These are phyloP conservation scores for Hyaloscypha hepaticicola DNA, from an alignment of 495 filamentous ascomycete species.

Conservation along the genomic window DNA sequence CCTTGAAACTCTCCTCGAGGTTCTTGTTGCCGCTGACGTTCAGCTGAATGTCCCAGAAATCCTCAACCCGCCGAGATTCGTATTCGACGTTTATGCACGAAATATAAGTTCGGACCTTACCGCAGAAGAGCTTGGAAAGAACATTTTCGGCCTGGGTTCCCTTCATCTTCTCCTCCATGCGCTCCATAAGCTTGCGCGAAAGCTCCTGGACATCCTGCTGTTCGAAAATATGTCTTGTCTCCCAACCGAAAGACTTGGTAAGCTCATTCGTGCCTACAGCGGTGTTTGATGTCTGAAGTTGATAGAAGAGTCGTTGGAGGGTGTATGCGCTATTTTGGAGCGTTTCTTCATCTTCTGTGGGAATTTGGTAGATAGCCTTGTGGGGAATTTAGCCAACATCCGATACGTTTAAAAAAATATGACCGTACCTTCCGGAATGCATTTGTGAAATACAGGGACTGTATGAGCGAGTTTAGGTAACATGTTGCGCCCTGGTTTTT, in stretches of 20 bases:
- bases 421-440: constrained; percentile 81
- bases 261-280: constrained; percentile 91
- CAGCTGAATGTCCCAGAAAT: constrained; percentile 98
- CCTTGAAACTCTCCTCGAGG: constrained; percentile 89
- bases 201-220: constrained; percentile 99
- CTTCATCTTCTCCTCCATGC: constrained; percentile 96
- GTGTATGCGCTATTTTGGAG: constrained; percentile 88
- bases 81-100: constrained; percentile 98
- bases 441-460: constrained; percentile 97
- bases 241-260: constrained; percentile 96
- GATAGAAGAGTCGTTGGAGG: constrained; percentile 90
- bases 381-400: constrained; percentile 19
- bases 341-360: constrained; percentile 78
- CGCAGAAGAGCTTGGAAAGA: constrained; percentile 85
- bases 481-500: constrained; percentile 98
- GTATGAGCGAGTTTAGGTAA: constrained; percentile 95
- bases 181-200: constrained; percentile 94
- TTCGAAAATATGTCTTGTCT: constrained; percentile 96
- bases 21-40: constrained; percentile 94
- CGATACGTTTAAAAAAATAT: constrained; percentile 5
- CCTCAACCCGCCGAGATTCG: constrained; percentile 89
- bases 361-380: constrained; percentile 95
- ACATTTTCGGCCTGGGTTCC: constrained; percentile 93
- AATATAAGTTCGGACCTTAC: constrained; percentile 97
- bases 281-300: constrained; percentile 75